Evolutionary conservation across 345 rosid species (phyloP), one percentile per base, ranked within the genome.

Genomic region (Hibiscus tridactylites): DNA sequence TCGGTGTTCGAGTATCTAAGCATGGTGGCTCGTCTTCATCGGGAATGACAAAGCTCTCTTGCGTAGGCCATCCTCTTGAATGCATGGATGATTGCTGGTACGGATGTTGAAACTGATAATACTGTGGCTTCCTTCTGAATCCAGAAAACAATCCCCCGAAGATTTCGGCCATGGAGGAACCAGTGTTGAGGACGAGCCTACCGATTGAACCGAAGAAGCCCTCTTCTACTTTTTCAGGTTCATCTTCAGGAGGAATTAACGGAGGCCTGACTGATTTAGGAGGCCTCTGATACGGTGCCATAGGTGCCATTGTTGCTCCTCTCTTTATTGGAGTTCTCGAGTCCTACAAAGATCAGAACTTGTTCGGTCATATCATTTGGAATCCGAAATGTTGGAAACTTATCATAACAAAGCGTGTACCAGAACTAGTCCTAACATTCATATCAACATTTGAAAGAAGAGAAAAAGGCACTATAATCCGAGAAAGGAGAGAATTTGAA

Each of bases 11-110:
- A 28, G 92, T 70, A 72, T 88, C 95, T 49, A 87, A 53, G 17
- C 88, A 58, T 2, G 97, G 97, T 1, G 92, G 96, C 53, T 85
- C 89, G 63, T 92, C 96, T 76, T 85, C 97, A 64, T 88, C 87
- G 11, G 88, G 92, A 77, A 90, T 87, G 75, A 78, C 83, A 62
- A 81, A 90, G 78, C 95, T 94, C 76, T 94, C 97, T 79, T 90
- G 97, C 80, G 83, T 78, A 0, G 95, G 92, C 93, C 96, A 93
- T 15, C 79, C 42, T 71, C 79, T 81, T 63, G 90, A 46, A 42
- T 68, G 81, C 5, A 61, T 31, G 29, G 59, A 33, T 61, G 82
- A 74, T 75, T 82, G 83, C 70, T 83, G 78, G 81, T 83, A 80
- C 39, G 85, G 82, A 59, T 86, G 76, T 74, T 82, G 78, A 78